Base-by-base conservation (phyloP, 1,139 yeast species). In the Blastobotrys proliferans region DNA sequence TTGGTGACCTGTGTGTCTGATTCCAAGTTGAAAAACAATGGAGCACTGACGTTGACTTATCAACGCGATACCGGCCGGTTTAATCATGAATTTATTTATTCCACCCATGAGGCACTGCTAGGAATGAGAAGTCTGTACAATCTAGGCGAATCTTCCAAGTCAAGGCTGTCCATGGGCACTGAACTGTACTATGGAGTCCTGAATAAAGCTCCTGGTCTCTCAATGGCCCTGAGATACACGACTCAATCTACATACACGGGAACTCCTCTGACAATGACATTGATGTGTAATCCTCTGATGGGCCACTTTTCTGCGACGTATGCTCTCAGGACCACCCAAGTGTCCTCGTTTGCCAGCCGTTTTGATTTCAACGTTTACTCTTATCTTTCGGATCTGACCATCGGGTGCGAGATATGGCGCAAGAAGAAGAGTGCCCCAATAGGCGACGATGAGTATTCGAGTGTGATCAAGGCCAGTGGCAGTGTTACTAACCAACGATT, bases 281-380 rank as follows among this genome's bases (percentile, higher is more conserved):
- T 92, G 27, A 83, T 95, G 1, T 74, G 85, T 46, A 92, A 92
- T 61, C 99, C 99, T 1, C 70, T 92, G 10, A 72, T 92, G 61
- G 99, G 98, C 3, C 94, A 90, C 53, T 64, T 94, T 4, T 83
- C 95, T 1, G 82, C 95, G 1, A 83, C 95, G 0, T 92, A 92
- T 60, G 79, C 96, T 0, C 87, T 92, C 26, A 80, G 83, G 56
- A 85, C 96, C 0, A 77, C 88, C 5, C 74, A 79, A 0, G 77
- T 81, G 11, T 76, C 94, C 1, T 83, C 95, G 0, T 81, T 92
- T 50, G 80, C 92, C 40, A 84, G 95, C 3, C 74, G 84, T 45
- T 88, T 88, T 58, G 96, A 87, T 57, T 92, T 92, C 61, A 94
- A 94, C 58, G 69, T 87, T 42, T 92, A 86, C 60, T 90, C 97